Evolutionary conservation across 495 filamentous ascomycete genomes (phyloP), one percentile per base, ranked within the genome.

Genomic region (Wilcoxina mikolae): DNA sequence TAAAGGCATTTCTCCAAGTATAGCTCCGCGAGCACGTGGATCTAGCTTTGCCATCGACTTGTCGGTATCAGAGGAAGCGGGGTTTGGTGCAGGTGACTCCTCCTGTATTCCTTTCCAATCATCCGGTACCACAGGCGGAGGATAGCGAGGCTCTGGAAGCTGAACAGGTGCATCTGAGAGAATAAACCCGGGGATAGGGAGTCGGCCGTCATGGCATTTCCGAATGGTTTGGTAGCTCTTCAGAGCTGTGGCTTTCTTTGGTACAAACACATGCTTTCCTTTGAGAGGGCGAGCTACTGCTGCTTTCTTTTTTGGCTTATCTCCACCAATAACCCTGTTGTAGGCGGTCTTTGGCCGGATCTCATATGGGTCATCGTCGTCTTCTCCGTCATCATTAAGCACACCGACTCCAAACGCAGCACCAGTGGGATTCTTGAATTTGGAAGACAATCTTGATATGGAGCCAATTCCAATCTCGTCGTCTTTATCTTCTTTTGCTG

Each of bases 331-430:
- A 3, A 80, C 75, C 25, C 79, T 74, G 60, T 86, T 94, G 67
- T 94, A 95, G n/a, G 83, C 85, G 65, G 94, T 89, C 62, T 80
- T 80, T 5, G 91, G 91, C 0, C 91, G 89, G 20, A 96, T 77
- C 43, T 85, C 85, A 69, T 95, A 96, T 0, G 85, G 85, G 62
- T 96, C 93, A 63, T 95, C 91, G 53, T 96, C 89, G 60, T 96
- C 91, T n/a, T 91, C 95, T 2, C 87, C 90, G 17, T 81, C 94
- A 56, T 96, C 91, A 62, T 96, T 98, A 49, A 98, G 68, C 20
- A 95, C 72, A 2, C 91, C 91, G 12, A 93, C 83, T 0, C 91
- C 91, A 45, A 98, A 87, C 0, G 82, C 84, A 45, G 81, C 77
- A 26, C 76, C 75, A 4, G 60, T 68, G 17, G 65, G 61, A 57